Evolutionary conservation across 1,284 basidiomycete genomes (phyloP).

Genomic region (Termitomyces sp.): DNA sequence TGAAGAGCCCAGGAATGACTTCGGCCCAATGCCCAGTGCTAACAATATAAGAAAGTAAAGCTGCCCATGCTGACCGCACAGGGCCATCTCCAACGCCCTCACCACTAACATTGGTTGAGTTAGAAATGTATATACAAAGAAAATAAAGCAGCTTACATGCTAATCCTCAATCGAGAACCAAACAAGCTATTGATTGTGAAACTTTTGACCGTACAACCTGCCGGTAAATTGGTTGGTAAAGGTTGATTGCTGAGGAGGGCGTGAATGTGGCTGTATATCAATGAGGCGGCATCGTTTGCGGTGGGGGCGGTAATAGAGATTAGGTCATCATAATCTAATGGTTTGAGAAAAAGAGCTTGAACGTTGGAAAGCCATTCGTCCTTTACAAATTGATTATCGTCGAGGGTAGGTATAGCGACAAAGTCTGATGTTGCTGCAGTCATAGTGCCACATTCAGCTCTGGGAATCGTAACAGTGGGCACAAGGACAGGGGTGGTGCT

Average conservation of each 20-base stretch:
- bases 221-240: neutral
- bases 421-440: no score
- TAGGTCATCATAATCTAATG: neutral
- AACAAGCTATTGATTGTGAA: neutral
- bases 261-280: neutral
- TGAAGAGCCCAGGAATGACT: neutral
- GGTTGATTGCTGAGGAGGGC: neutral
- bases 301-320: neutral
- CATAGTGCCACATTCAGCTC: no score
- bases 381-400: no score
- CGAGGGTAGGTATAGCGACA: no score
- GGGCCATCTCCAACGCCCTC: neutral
- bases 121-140: neutral
- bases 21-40: neutral
- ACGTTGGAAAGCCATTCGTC: neutral
- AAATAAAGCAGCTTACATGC: neutral
- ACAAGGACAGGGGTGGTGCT: no score
- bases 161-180: neutral
- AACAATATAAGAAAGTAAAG: neutral
- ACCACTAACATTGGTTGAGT: neutral
- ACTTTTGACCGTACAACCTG: neutral
- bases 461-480: no score
- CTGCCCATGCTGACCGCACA: neutral
- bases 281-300: neutral
- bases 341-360: neutral